Conservation (phyloP, 495 filamentous ascomycete genomes). For the Neurospora sp. region DNA sequence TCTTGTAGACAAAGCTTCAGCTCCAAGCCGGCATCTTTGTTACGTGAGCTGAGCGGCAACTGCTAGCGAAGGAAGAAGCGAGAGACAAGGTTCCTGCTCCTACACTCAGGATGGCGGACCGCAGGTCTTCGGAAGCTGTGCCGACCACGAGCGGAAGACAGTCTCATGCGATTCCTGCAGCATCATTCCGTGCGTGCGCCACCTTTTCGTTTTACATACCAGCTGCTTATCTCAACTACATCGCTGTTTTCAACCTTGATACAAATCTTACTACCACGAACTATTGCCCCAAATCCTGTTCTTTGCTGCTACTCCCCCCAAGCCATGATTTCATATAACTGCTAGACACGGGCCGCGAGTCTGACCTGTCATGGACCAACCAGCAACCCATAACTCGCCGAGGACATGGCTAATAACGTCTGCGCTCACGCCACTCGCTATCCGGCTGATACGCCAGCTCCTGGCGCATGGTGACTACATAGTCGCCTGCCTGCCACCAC, state of each 20-base stretch:
- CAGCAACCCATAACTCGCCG: constrained; percentile 49
- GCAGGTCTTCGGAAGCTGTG: constrained; percentile 23
- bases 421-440: constrained; percentile 66
- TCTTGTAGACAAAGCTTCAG: neutral
- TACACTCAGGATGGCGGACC: constrained; percentile 19
- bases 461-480: constrained; percentile 82
- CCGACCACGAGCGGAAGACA: constrained; percentile 26
- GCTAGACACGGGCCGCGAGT: constrained; percentile 4
- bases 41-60: neutral
- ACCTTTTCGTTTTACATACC: constrained; percentile 4
- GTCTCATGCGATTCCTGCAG: constrained; percentile 34
- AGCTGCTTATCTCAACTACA: constrained; percentile 11
- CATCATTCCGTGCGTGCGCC: constrained; percentile 37
- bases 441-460: constrained; percentile 59
- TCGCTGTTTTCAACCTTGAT: neutral
- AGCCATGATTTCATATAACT: neutral
- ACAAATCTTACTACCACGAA: neutral
- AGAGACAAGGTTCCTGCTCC: neutral
- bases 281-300: neutral
- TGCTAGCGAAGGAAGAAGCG: neutral
- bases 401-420: constrained; percentile 84
- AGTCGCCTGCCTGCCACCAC: constrained; percentile 62
- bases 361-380: constrained; percentile 27
- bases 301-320: neutral
- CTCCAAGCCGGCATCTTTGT: neutral